A percentile compares a stretch with the other conserved stretches of the same genome.
These are phyloP conservation scores for Fusarium sp. DNA, from an alignment of 2,329 filamentous ascomycete genomes.

Conservation along the genomic window DNA sequence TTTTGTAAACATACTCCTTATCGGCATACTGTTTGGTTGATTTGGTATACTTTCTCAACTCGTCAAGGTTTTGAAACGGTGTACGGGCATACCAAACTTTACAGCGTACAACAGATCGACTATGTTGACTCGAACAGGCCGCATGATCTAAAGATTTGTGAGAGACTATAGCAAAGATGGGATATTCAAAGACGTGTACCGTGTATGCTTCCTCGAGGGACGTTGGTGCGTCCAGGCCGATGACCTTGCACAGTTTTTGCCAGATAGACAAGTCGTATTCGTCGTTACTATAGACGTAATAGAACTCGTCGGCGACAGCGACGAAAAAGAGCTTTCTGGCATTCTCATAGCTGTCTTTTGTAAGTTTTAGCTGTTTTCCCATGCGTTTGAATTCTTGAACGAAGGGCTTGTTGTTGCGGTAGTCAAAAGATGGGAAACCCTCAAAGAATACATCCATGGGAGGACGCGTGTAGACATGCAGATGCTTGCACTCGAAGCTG, in stretches of 20 bases:
- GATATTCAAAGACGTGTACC: neutral
- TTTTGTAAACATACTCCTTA: too few relatives aligned
- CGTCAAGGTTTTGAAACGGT: constrained; percentile 9
- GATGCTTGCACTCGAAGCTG: neutral
- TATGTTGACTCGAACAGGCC: constrained; percentile 24
- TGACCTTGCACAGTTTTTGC: constrained; percentile 19
- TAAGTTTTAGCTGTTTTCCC: neutral
- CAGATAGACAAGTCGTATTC: constrained; percentile 11
- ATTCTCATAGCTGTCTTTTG: neutral
- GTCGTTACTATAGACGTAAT: constrained; percentile 14
- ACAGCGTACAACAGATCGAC: constrained; percentile 7
- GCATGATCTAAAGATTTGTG: neutral
- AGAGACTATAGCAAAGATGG: neutral
- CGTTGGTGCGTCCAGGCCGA: constrained; percentile 8
- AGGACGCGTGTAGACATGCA: neutral
- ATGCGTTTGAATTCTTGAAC: constrained; percentile 17
- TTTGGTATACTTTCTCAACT: neutral
- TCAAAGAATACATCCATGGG: constrained; percentile 29
- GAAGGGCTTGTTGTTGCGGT: constrained; percentile 8
- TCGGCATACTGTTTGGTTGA: too few relatives aligned
- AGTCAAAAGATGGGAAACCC: constrained; percentile 9
- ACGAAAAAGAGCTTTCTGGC: neutral
- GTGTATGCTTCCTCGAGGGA: constrained; percentile 15
- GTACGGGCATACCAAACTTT: neutral
- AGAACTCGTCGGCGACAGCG: constrained; percentile 24